Evolutionary conservation across 2,329 filamentous ascomycete species (phyloP), one percentile per base, ranked within the genome.

Genomic region (Trichoderma hamatum): DNA sequence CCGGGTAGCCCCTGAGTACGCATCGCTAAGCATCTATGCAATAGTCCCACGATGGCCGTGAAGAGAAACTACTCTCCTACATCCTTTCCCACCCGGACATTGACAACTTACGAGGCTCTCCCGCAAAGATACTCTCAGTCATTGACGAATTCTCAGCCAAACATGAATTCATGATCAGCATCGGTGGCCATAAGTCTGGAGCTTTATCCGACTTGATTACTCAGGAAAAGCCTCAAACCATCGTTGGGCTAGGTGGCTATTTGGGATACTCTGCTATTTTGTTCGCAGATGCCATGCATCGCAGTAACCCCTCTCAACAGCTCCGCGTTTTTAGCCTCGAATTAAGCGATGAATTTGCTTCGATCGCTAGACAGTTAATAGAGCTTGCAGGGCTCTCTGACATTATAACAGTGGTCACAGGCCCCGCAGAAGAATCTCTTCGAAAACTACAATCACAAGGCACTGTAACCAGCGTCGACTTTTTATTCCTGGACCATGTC

Each of bases 211-310:
- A 91, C 32, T 78, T 94, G 49, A 94, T 96, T 70, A 82, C 82
- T 21, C 82, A 91, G 71, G 81, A 85, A 60, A 91, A 90, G 76
- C 92, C 91, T 0, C 78, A 87, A 66, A 84, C 84, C 3, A 92
- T 94, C 88, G 86, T 95, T 56, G 92, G 96, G 77, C 84, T 96
- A 0, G 92, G 93, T 58, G 90, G 91, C 60, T 96, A 95, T 78
- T 85, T 94, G 24, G 92, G 92, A 54, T 96, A 96, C 82, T 95
- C 92, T 0, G 89, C 90, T 70, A 88, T 96, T 70, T 83, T 93
- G 1, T 95, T 95, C 75, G 91, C 87, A 52, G 84, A 88, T 43
- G 89, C 90, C 0, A 81, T 92, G 19, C 86, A 86, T 69, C 83
- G 85, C 61, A 85, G 84, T 3, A 62, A 32, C 55, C 36, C 52